A percentile compares a stretch with the other conserved stretches of the same genome.
Conservation (phyloP, 2,329 filamentous ascomycete species). For the Pseudogymnoascus sp. region DNA sequence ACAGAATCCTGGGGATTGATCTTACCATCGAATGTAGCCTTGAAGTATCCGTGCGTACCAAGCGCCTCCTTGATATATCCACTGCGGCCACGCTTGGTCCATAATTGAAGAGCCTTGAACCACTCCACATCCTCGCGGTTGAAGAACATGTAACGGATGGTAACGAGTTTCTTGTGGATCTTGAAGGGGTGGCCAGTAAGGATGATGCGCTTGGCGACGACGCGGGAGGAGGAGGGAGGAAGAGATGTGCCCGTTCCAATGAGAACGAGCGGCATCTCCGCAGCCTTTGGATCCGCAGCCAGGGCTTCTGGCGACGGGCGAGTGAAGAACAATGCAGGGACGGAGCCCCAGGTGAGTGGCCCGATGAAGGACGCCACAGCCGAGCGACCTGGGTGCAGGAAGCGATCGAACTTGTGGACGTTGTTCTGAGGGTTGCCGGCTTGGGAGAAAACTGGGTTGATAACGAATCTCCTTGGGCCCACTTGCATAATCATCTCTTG, state of each 20-base stretch:
- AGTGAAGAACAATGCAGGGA: slow-evolving; percentile 85
- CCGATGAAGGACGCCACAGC: slow-evolving; percentile 85
- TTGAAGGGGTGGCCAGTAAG: slow-evolving; percentile 96
- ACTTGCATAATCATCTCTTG: slow-evolving; percentile 87
- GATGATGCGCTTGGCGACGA: slow-evolving; percentile 89
- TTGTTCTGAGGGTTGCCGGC: slow-evolving; percentile 89
- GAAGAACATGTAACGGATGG: slow-evolving; percentile 99
- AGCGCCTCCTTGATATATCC: slow-evolving; percentile 91
- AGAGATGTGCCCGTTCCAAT: slow-evolving; percentile 83
- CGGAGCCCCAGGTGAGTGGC: slow-evolving; percentile 85
- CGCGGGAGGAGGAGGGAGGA: slow-evolving; percentile 64
- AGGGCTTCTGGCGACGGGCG: slow-evolving; percentile 39
- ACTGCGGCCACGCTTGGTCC: slow-evolving; percentile 81
- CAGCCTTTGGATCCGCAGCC: slow-evolving; percentile 37
- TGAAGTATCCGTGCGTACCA: slow-evolving; percentile 99
- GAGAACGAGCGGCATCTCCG: slow-evolving; percentile 53
- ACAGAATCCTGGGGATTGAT: slow-evolving; percentile 95
- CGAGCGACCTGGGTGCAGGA: slow-evolving; percentile 80
- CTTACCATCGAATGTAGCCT: slow-evolving; percentile 91
- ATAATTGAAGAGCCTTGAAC: slow-evolving; percentile 94
- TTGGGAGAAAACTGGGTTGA: slow-evolving; percentile 87
- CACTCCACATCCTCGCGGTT: slow-evolving; percentile 89
- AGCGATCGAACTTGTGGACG: slow-evolving; percentile 94
- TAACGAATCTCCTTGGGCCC: slow-evolving; percentile 74
- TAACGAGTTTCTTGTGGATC: slow-evolving; percentile 96